A percentile compares a stretch with the other conserved stretches of the same genome.
phyloP scores from a whole-genome alignment of 192 early-diverging fungal species.

The Backusella tarrabulga region DNA sequence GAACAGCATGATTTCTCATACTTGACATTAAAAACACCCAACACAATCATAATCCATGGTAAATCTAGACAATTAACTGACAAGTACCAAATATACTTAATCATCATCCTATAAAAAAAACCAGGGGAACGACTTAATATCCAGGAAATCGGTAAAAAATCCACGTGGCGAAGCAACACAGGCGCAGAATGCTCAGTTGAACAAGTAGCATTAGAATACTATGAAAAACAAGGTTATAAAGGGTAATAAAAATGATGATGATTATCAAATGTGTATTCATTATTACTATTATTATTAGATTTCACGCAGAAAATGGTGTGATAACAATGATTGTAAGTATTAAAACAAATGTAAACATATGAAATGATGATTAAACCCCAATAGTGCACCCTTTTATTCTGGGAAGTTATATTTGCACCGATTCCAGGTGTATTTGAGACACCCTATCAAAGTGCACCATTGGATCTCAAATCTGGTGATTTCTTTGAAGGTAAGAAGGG shows the following conservation, averaged over 20 bases:
- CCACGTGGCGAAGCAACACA: constrained; percentile 44
- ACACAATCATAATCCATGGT: constrained; percentile 38
- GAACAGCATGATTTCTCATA: constrained; percentile 55
- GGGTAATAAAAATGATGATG: constrained; percentile 30
- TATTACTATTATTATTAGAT: constrained; percentile 11
- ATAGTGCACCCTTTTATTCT: constrained; percentile 63
- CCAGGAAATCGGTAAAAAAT: constrained; percentile 43
- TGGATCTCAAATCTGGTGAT: constrained; percentile 65
- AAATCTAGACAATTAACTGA: not conserved
- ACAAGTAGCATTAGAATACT: constrained; percentile 60
- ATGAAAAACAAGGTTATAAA: constrained; percentile 56
- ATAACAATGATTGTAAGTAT: constrained; percentile 47
- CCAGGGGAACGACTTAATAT: constrained; percentile 29
- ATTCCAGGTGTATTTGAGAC: constrained; percentile 70
- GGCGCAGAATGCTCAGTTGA: constrained; percentile 69
- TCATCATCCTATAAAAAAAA: not conserved
- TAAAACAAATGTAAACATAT: not conserved
- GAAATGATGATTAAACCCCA: not conserved
- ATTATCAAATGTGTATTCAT: not conserved
- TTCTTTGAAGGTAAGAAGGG: constrained; percentile 51
- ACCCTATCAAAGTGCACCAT: constrained; percentile 61
- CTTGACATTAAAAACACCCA: constrained; percentile 31
- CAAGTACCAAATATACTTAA: too few relatives aligned
- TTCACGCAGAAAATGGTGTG: constrained; percentile 65
- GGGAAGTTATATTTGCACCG: constrained; percentile 65